Conservation (phyloP, 305 asterid species). For the Lippia alba region DNA sequence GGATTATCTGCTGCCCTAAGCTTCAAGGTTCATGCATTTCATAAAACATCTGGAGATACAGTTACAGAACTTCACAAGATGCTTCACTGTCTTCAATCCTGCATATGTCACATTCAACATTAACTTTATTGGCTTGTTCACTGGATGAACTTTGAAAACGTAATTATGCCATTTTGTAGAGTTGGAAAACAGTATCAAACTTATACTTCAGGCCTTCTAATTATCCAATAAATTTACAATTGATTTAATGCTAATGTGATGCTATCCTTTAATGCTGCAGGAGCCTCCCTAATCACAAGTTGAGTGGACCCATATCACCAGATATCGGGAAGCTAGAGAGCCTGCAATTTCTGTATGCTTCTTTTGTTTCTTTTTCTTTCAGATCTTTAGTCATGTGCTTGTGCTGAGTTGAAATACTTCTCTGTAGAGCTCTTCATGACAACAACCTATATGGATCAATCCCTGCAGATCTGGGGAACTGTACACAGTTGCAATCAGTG, state of each 20-base stretch:
- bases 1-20: neutral
- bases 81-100: neutral
- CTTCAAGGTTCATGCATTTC: constrained; percentile 10
- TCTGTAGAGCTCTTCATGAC: constrained; percentile 84
- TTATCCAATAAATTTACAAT: constrained; percentile 11
- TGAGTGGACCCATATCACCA: constrained; percentile 88
- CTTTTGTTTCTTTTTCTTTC: constrained; percentile 33
- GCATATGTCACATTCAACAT: constrained; percentile 9
- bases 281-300: constrained; percentile 88
- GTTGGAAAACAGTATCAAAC: neutral
- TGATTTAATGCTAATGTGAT: constrained; percentile 33
- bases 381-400: constrained; percentile 21
- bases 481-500: constrained; percentile 83
- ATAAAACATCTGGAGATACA: constrained; percentile 4
- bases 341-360: constrained; percentile 81
- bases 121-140: constrained; percentile 8
- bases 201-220: neutral
- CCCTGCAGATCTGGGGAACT: constrained; percentile 92
- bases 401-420: constrained; percentile 40
- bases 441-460: constrained; percentile 87
- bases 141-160: constrained; percentile 22
- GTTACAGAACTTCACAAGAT: constrained; percentile 7
- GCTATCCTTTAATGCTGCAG: constrained; percentile 52
- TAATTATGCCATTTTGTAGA: constrained; percentile 19
- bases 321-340: constrained; percentile 88